These are phyloP conservation scores for Meira nashicola DNA, from an alignment of 1,284 basidiomycete genomes.

Conservation along the genomic window DNA sequence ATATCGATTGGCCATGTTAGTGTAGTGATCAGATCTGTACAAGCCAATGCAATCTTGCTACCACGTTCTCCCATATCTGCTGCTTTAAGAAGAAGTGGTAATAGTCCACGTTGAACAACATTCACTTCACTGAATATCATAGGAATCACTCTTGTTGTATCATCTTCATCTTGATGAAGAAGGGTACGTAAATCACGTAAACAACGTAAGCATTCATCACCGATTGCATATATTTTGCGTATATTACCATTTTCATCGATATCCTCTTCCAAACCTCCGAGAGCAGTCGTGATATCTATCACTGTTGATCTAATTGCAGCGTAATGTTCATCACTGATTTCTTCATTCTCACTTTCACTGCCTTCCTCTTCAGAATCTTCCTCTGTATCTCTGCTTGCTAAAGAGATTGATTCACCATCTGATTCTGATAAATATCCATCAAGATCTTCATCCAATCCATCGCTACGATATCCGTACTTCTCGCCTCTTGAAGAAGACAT, in stretches of 20 bases:
- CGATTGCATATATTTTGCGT: conserved; percentile 29
- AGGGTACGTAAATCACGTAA: conserved; percentile 46
- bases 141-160: conserved; percentile 42
- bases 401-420: no score
- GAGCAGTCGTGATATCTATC: conserved; percentile 41
- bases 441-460: no score
- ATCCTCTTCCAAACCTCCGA: conserved; percentile 47
- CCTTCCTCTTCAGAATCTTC: background rate
- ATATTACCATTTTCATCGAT: conserved; percentile 19
- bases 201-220: conserved; percentile 45
- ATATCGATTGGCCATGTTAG: conserved; percentile 52
- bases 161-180: conserved; percentile 48
- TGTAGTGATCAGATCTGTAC: conserved; percentile 49
- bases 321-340: conserved; percentile 22
- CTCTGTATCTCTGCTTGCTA: background rate
- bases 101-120: conserved; percentile 45
- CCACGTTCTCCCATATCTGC: conserved; percentile 37
- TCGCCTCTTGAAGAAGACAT: no score
- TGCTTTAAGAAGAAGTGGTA: conserved; percentile 47
- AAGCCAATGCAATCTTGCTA: conserved; percentile 46
- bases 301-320: conserved; percentile 34
- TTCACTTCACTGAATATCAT: conserved; percentile 46
- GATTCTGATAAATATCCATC: no score
- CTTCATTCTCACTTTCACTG: background rate
- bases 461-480: no score